These are phyloP conservation scores for Phytophthora cryptogea DNA, from an alignment of 352 stramenopile species.

Conservation along the genomic window DNA sequence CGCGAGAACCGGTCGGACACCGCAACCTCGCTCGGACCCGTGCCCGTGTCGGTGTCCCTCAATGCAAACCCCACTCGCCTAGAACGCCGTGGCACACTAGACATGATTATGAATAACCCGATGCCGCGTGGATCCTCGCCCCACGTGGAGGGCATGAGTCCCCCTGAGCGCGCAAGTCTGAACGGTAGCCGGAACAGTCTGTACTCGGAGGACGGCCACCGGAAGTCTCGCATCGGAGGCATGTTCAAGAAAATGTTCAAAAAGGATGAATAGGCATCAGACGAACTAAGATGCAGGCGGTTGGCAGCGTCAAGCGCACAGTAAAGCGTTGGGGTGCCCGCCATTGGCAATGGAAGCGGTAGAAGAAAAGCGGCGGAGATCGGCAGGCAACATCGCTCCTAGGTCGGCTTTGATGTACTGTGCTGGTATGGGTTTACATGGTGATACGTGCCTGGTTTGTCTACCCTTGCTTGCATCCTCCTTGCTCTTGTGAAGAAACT, in stretches of 20 bases:
- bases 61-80: conserved; percentile 29
- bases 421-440: conserved; percentile 28
- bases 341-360: conserved; percentile 5
- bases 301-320: not conserved
- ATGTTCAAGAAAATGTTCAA: conserved; percentile 93
- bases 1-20: conserved; percentile 64
- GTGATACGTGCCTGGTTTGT: conserved; percentile 23
- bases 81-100: conserved; percentile 49
- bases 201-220: conserved; percentile 64
- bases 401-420: no score
- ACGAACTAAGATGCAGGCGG: conserved; percentile 7
- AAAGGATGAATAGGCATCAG: conserved; percentile 60
- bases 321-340: not conserved
- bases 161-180: conserved; percentile 38
- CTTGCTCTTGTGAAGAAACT: not conserved
- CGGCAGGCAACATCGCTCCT: not conserved
- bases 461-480: conserved; percentile 2
- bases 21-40: conserved; percentile 55
- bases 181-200: conserved; percentile 47
- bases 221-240: conserved; percentile 81
- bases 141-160: conserved; percentile 32
- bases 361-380: conserved; percentile 8
- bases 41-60: conserved; percentile 63
- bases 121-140: conserved; percentile 30
- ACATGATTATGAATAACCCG: conserved; percentile 60